These are phyloP conservation scores for Sordaria brevicollis DNA, from an alignment of 495 filamentous ascomycete species.

Conservation along the genomic window DNA sequence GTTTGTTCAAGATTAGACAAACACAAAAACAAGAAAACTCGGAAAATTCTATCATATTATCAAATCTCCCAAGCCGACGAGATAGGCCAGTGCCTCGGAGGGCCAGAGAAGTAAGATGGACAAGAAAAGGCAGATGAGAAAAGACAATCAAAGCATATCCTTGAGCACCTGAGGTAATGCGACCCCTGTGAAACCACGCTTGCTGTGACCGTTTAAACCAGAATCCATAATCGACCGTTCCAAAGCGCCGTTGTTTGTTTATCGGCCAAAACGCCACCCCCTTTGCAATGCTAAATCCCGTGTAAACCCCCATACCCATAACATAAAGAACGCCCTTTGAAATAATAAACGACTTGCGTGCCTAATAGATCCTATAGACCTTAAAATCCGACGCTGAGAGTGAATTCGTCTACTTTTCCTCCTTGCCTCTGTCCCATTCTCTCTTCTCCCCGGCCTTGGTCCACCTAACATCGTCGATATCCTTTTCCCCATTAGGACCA, in stretches of 20 bases:
- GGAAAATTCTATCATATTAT: too few species aligned
- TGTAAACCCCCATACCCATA: not conserved
- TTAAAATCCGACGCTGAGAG: not conserved
- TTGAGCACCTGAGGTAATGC: not conserved
- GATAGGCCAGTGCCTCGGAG: not conserved
- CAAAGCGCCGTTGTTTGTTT: not conserved
- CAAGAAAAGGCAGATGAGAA: not conserved
- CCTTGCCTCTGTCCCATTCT: constrained; percentile 62
- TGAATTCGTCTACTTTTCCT: not conserved
- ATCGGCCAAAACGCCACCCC: not conserved
- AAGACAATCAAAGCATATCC: not conserved
- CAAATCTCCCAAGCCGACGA: not conserved
- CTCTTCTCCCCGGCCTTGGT: constrained; percentile 65
- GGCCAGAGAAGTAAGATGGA: not conserved
- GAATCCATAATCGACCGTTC: not conserved
- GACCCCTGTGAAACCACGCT: not conserved
- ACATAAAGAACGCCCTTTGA: not conserved
- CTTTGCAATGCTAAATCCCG: not conserved
- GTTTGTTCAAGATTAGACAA: too few species aligned
- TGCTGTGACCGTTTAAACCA: not conserved
- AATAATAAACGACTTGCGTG: not conserved
- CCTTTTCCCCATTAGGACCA: constrained; percentile 38
- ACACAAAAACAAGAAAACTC: too few species aligned
- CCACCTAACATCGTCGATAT: constrained; percentile 70
- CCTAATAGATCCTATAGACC: not conserved